Evolutionary conservation across 73 alveolate species (phyloP).

Genomic region (Paramecium biaurelia): DNA sequence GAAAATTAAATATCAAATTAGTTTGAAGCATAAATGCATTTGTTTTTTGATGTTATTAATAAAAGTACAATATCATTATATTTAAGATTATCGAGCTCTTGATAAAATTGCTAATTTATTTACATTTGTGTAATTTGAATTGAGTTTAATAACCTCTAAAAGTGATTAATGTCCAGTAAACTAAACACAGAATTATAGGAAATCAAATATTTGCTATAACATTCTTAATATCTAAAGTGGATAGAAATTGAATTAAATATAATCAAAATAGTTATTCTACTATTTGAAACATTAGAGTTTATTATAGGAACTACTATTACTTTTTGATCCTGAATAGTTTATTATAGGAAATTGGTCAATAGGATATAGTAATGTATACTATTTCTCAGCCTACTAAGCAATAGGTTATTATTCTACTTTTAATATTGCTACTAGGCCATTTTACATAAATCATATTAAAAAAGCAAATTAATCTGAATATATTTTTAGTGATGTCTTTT

Average conservation of each 20-base stretch:
- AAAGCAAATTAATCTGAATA: background rate
- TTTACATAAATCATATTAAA: background rate
- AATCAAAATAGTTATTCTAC: background rate
- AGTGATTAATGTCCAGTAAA: background rate
- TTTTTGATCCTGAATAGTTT: constrained; percentile 1
- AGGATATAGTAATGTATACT: background rate
- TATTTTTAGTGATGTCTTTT: background rate
- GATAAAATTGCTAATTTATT: background rate
- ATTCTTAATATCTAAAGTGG: background rate
- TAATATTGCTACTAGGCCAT: background rate
- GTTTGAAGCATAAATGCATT: background rate
- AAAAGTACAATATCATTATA: background rate
- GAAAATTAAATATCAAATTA: background rate
- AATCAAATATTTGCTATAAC: background rate
- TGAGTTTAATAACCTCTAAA: background rate
- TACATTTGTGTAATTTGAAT: background rate
- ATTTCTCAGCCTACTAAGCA: background rate
- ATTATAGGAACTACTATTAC: background rate
- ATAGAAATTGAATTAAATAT: background rate
- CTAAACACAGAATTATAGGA: background rate
- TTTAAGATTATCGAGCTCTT: background rate
- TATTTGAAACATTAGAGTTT: background rate
- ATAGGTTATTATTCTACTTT: background rate
- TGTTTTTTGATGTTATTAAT: background rate
- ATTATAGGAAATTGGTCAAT: background rate